These are phyloP conservation scores for Mucuna pruriens DNA, from an alignment of 306 rosid genomes.

Conservation along the genomic window DNA sequence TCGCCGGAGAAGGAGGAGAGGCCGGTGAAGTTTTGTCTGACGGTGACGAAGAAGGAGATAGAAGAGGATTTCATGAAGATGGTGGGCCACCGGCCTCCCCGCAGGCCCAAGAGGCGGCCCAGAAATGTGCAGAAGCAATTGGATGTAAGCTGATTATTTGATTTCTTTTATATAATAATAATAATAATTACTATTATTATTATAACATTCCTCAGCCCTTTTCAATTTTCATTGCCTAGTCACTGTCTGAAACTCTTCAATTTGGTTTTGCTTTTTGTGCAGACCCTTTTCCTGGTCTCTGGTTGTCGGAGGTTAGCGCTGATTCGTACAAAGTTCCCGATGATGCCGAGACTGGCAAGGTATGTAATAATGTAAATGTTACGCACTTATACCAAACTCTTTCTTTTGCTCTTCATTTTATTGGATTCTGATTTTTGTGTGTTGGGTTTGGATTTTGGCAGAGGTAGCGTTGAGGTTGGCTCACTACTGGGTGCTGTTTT, in stretches of 20 bases:
- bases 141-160: conserved; percentile 50
- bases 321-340: conserved; percentile 73
- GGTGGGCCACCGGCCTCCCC: conserved; percentile 70
- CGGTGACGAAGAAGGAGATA: conserved; percentile 73
- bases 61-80: conserved; percentile 80
- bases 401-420: not conserved
- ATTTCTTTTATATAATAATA: too few relatives aligned
- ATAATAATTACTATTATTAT: not conserved
- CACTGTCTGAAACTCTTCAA: not conserved
- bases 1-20: conserved; percentile 54
- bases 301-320: conserved; percentile 70
- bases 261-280: conserved; percentile 14
- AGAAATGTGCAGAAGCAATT: conserved; percentile 69
- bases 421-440: conserved; percentile 7
- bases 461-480: conserved; percentile 54
- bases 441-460: conserved; percentile 39
- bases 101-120: conserved; percentile 76
- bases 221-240: not conserved
- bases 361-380: conserved; percentile 39
- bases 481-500: conserved; percentile 21
- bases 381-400: not conserved
- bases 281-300: conserved; percentile 72
- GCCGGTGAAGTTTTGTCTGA: conserved; percentile 53
- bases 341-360: conserved; percentile 64
- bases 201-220: not conserved